Evolutionary conservation across 768 basidiomycete species (phyloP).

Genomic region (Boletus reticulatus): DNA sequence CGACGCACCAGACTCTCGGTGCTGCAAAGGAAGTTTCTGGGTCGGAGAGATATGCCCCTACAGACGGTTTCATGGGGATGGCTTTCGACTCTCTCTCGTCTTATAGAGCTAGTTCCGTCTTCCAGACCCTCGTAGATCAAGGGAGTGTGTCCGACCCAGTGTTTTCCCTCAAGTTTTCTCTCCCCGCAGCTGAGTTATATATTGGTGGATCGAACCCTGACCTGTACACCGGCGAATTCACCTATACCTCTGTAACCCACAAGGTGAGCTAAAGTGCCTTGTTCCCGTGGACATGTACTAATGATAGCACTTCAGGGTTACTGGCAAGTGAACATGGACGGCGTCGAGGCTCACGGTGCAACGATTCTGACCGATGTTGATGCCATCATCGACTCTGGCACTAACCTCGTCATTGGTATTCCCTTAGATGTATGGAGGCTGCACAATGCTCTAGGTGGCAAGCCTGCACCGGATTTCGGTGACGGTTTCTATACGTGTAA

Average conservation of each 20-base stretch:
- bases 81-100: slow-evolving; percentile 28
- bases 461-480: slow-evolving; percentile 11
- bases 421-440: neutral
- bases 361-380: too few species aligned
- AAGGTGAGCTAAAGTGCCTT: slow-evolving; percentile 10
- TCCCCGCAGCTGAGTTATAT: slow-evolving; percentile 33
- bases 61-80: slow-evolving; percentile 28
- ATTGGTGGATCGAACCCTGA: slow-evolving; percentile 40
- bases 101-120: slow-evolving; percentile 24
- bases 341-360: neutral
- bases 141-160: slow-evolving; percentile 18
- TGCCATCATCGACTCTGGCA: too few species aligned
- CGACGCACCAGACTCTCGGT: slow-evolving; percentile 9
- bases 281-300: neutral
- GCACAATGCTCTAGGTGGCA: slow-evolving; percentile 1
- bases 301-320: slow-evolving; percentile 2
- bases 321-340: slow-evolving; percentile 15
- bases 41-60: neutral
- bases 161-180: slow-evolving; percentile 26
- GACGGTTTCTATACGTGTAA: slow-evolving; percentile 32
- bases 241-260: slow-evolving; percentile 28
- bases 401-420: too few species aligned
- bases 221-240: slow-evolving; percentile 37
- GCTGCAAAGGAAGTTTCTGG: slow-evolving; percentile 4
- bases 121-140: slow-evolving; percentile 27